Evolutionary conservation across 306 rosid genomes (phyloP).

Genomic region (Comarum palustre): DNA sequence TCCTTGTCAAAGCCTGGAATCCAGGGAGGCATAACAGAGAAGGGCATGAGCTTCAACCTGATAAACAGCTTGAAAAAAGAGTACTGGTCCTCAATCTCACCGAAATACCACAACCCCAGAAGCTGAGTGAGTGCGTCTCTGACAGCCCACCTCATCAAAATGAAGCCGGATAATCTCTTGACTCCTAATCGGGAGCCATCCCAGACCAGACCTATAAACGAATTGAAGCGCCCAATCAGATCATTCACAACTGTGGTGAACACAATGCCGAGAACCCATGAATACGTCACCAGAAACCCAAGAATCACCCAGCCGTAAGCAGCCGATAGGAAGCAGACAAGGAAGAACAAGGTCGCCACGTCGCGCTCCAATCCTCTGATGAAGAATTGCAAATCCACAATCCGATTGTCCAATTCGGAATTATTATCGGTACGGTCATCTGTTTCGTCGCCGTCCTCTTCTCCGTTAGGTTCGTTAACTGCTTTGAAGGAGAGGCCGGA

Average conservation of each 20-base stretch:
- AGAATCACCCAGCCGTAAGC: conserved; percentile 85
- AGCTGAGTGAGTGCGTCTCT: conserved; percentile 96
- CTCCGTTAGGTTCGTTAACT: no score
- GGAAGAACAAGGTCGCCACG: conserved; percentile 57
- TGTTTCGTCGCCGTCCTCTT: conserved; percentile 21
- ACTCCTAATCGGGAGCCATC: conserved; percentile 87
- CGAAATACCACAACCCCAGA: conserved; percentile 90
- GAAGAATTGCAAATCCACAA: conserved; percentile 58
- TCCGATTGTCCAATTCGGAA: conserved; percentile 32
- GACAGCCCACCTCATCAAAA: conserved; percentile 94
- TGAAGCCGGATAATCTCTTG: conserved; percentile 89
- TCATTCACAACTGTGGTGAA: conserved; percentile 65
- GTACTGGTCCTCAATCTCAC: conserved; percentile 92
- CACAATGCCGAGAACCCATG: conserved; percentile 85
- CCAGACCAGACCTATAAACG: conserved; percentile 58
- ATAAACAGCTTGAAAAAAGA: conserved; percentile 91
- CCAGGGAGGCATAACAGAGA: conserved; percentile 87
- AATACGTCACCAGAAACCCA: conserved; percentile 76
- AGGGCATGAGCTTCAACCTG: conserved; percentile 93
- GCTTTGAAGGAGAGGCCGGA: conserved; percentile 30
- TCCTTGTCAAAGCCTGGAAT: conserved; percentile 83
- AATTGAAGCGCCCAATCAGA: conserved; percentile 63
- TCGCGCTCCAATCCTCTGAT: conserved; percentile 75
- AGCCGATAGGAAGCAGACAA: conserved; percentile 65
- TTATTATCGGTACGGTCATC: conserved; percentile 26